Evolutionary conservation across 2,329 filamentous ascomycete species (phyloP).

Genomic region (Cryphonectria nitschkei): DNA sequence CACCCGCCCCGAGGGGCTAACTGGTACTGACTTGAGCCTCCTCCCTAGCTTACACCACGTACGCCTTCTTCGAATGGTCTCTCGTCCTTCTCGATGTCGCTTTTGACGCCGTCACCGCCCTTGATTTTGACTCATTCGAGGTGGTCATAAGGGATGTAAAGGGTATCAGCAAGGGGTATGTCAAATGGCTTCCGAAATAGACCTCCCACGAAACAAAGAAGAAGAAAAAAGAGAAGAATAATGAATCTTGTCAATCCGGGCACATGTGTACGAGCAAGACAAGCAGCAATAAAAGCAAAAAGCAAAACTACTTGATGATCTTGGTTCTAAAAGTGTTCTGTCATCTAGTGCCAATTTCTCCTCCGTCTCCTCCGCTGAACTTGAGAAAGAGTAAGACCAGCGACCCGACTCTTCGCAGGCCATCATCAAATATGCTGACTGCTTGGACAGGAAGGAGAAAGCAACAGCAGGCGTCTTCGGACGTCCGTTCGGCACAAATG

Average conservation of each 20-base stretch:
- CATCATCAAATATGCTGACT: neutral
- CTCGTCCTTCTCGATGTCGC: constrained; percentile 93
- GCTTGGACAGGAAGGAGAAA: constrained; percentile 71
- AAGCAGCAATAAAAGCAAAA: constrained; percentile 3
- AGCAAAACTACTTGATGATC: constrained; percentile 6
- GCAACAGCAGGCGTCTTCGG: constrained; percentile 72
- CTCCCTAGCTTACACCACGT: constrained; percentile 84
- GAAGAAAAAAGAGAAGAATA: neutral
- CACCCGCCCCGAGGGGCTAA: neutral
- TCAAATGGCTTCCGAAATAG: constrained; percentile 93
- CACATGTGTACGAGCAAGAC: constrained; percentile 27
- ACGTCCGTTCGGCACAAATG: constrained; percentile 71
- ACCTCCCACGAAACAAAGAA: constrained; percentile 30
- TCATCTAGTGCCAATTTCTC: constrained; percentile 51
- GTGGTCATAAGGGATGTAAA: constrained; percentile 86
- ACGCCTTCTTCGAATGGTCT: constrained; percentile 97
- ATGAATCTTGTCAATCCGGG: constrained; percentile 18
- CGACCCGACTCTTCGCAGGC: constrained; percentile 50
- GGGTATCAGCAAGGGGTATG: constrained; percentile 96
- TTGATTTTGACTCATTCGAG: constrained; percentile 91
- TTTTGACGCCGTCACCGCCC: constrained; percentile 91
- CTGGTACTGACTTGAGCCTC: constrained; percentile 15
- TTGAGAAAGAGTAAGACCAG: constrained; percentile 67
- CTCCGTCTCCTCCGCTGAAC: constrained; percentile 51
- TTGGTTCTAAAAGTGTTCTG: constrained; percentile 44